A percentile compares a stretch with the other conserved stretches of the same genome.
Evolutionary conservation across 2,329 filamentous ascomycete genomes (phyloP).

Genomic region (Pseudogymnoascus sp.): DNA sequence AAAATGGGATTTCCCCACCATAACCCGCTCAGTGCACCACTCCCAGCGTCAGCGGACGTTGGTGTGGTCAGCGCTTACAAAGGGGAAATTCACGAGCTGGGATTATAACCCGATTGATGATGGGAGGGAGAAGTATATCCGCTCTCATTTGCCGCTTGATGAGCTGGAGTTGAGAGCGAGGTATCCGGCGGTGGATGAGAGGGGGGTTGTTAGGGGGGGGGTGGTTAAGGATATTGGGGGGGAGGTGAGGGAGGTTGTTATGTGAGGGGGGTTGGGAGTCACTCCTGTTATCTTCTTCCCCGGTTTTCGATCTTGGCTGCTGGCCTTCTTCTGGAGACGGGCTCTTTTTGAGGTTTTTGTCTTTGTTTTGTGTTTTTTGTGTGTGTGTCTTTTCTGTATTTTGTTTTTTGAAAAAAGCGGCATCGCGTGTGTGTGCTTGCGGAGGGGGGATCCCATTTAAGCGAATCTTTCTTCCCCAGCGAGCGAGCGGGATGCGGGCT

Average conservation of each 20-base stretch:
- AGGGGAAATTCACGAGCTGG: conserved; percentile 73
- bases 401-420: background rate
- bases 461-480: background rate
- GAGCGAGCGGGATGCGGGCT: background rate
- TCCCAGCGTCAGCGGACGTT: conserved; percentile 73
- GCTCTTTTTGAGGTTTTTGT: background rate
- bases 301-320: too few species aligned
- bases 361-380: background rate
- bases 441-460: background rate
- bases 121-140: conserved; percentile 69
- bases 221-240: background rate
- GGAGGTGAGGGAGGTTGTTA: background rate
- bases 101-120: conserved; percentile 72
- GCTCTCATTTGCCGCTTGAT: conserved; percentile 71
- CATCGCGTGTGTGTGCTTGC: background rate
- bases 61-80: conserved; percentile 69
- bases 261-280: too few species aligned
- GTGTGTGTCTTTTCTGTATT: too few species aligned
- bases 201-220: conserved; percentile 35
- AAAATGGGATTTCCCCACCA: conserved; percentile 73
- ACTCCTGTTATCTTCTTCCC: too few species aligned
- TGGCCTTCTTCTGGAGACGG: too few species aligned
- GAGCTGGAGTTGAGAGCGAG: conserved; percentile 69
- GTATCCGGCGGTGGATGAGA: conserved; percentile 55
- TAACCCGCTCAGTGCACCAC: conserved; percentile 63